A percentile compares a stretch with the other conserved stretches of the same genome.
phyloP scores from a whole-genome alignment of 2,329 filamentous ascomycete genomes.

The Neofusicoccum sp. region DNA sequence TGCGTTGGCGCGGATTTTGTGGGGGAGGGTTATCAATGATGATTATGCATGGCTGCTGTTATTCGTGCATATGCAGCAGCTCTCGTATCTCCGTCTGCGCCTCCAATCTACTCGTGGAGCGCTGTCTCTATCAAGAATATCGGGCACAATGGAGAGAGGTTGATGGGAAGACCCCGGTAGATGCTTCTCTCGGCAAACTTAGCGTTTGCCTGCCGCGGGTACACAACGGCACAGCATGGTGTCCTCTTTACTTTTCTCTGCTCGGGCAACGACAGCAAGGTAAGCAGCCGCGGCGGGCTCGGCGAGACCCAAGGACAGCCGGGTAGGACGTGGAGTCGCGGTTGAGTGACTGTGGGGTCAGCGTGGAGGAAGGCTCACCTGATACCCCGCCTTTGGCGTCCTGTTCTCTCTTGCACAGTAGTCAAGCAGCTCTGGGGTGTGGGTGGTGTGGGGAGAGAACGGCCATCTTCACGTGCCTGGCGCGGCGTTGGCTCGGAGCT shows the following conservation, averaged over 20 bases:
- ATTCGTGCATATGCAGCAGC: neutral
- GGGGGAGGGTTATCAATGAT: neutral
- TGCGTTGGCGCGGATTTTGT: neutral
- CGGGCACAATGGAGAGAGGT: neutral
- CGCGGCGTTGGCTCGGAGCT: constrained; percentile 3
- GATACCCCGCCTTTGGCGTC: constrained; percentile 1
- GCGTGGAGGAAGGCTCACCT: constrained; percentile 4
- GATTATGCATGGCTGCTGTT: neutral
- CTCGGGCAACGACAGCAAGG: neutral
- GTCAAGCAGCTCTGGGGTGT: neutral
- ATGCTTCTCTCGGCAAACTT: neutral
- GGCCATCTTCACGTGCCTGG: constrained; percentile 3
- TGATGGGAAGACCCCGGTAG: neutral
- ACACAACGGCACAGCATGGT: neutral
- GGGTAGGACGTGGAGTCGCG: neutral
- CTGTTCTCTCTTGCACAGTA: neutral
- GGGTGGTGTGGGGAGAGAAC: neutral
- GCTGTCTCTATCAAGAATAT: neutral
- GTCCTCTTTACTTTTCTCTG: neutral
- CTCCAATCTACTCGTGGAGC: too few species aligned
- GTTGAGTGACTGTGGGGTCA: constrained; percentile 9
- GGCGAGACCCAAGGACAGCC: neutral
- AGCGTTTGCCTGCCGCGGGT: neutral
- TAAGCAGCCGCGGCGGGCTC: neutral
- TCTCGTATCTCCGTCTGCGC: too few species aligned